Conservation (phyloP, 1,284 basidiomycete species). For the Schizopora paradoxa region DNA sequence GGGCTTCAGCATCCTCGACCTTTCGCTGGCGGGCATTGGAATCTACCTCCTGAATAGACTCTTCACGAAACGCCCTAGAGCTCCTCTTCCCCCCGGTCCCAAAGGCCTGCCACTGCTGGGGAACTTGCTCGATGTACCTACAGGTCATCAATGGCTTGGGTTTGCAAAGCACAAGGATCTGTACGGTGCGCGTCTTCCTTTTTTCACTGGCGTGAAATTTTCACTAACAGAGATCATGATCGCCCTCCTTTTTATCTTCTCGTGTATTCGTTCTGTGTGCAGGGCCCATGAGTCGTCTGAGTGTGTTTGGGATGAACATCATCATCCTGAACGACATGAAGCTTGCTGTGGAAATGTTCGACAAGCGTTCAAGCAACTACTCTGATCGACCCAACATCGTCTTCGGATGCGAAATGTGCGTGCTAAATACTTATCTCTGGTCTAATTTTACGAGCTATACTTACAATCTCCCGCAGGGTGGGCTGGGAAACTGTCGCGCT, state of each 20-base stretch:
- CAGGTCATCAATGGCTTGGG: conserved; percentile 9
- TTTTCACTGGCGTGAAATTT: too few species aligned
- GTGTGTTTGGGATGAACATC: conserved; percentile 6
- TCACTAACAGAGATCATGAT: too few species aligned
- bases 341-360: conserved; percentile 10
- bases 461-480: conserved; percentile 6
- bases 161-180: conserved; percentile 9
- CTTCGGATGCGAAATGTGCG: neutral
- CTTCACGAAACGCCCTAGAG: neutral
- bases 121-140: conserved; percentile 15
- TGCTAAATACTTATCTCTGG: too few species aligned
- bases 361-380: conserved; percentile 12
- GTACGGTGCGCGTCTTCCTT: too few species aligned
- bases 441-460: neutral
- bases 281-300: too few species aligned
- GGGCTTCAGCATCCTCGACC: too few species aligned
- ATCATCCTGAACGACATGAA: conserved; percentile 3
- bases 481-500: conserved; percentile 17
- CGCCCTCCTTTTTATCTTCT: too few species aligned
- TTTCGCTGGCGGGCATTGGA: too few species aligned
- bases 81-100: conserved; percentile 10
- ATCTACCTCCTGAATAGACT: conserved; percentile 1
- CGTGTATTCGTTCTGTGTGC: too few species aligned
- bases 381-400: conserved; percentile 3
- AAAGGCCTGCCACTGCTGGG: conserved; percentile 10